Conservation (phyloP, 176 grass and related monocot genomes). For the Aegilops sharonensis region DNA sequence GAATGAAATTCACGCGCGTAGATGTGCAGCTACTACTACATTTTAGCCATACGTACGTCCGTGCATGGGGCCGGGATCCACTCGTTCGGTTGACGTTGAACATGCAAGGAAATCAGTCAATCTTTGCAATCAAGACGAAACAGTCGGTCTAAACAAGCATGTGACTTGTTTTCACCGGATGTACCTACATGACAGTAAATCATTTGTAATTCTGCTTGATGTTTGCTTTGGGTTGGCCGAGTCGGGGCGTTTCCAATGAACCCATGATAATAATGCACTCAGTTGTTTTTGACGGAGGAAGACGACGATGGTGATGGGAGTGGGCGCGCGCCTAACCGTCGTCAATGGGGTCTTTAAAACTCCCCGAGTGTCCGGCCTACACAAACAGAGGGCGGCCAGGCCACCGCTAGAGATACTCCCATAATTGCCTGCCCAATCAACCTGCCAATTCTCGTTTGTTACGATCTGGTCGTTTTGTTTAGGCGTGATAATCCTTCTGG, state of each 20-base stretch:
- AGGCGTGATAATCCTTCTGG: neutral
- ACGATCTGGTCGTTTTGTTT: conserved; percentile 2
- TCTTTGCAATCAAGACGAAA: neutral
- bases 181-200: neutral
- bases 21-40: neutral
- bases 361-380: neutral
- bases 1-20: neutral
- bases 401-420: neutral
- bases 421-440: neutral
- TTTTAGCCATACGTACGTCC: neutral
- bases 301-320: neutral
- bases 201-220: neutral
- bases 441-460: neutral
- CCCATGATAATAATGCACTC: neutral
- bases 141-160: neutral
- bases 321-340: conserved; percentile 10
- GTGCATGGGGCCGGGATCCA: neutral
- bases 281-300: no score
- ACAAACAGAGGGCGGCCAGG: neutral
- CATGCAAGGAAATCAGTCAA: neutral
- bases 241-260: neutral
- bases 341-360: conserved; percentile 7
- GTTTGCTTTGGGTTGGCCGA: neutral
- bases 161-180: neutral
- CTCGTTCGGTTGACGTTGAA: neutral